phyloP scores from a whole-genome alignment of 148 eudicot species.

The Amaranthus palmeri region DNA sequence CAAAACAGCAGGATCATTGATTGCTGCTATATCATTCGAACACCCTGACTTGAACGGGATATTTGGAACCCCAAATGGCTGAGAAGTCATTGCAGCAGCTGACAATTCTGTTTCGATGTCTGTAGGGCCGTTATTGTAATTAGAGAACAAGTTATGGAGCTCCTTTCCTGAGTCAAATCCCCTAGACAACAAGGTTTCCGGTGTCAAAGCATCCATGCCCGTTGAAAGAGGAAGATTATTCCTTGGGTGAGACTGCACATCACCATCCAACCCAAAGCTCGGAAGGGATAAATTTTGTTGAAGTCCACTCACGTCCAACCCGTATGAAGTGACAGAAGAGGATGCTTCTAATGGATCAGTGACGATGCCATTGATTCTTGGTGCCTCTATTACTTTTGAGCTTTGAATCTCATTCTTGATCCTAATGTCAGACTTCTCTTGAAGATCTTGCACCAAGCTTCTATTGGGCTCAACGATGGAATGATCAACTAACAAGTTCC shows the following conservation, averaged over 20 bases:
- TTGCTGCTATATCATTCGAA: slow-evolving; percentile 56
- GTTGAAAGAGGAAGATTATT: slow-evolving; percentile 50
- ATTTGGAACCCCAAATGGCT: slow-evolving; percentile 72
- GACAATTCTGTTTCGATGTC: slow-evolving; percentile 84
- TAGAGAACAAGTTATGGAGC: slow-evolving; percentile 65
- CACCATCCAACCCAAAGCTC: slow-evolving; percentile 54
- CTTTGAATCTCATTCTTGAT: slow-evolving; percentile 50
- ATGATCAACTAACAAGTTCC: slow-evolving; percentile 38
- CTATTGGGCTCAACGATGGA: slow-evolving; percentile 37
- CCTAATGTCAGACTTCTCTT: slow-evolving; percentile 43
- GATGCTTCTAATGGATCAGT: slow-evolving; percentile 67
- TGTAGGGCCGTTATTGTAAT: slow-evolving; percentile 56
- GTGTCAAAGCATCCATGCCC: slow-evolving; percentile 54
- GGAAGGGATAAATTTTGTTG: slow-evolving; percentile 66
- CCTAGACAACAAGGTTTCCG: slow-evolving; percentile 88
- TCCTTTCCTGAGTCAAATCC: slow-evolving; percentile 92
- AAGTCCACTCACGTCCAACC: slow-evolving; percentile 66
- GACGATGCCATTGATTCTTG: slow-evolving; percentile 45
- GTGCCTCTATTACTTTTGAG: slow-evolving; percentile 53
- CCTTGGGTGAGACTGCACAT: slow-evolving; percentile 70
- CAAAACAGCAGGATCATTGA: slow-evolving; percentile 59
- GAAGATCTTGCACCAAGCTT: slow-evolving; percentile 44
- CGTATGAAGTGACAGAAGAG: slow-evolving; percentile 79
- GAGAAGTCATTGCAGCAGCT: slow-evolving; percentile 67
- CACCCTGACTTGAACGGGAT: slow-evolving; percentile 73